Base-by-base conservation (phyloP, 2,329 filamentous ascomycete species). In the Pseudomassariella vexata region DNA sequence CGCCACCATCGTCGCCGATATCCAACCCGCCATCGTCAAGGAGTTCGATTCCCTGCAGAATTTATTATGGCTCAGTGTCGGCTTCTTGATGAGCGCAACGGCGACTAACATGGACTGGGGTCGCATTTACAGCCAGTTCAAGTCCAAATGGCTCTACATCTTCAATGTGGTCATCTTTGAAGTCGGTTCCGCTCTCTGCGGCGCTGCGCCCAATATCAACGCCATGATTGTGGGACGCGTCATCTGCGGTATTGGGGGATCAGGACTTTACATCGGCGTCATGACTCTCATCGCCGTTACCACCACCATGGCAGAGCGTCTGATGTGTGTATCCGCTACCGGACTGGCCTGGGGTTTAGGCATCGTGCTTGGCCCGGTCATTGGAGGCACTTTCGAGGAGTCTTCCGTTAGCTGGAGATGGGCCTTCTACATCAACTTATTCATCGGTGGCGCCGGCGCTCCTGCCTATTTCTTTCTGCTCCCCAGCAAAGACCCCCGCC, bases 361-460 rank as follows among this genome's bases (percentile, higher is more conserved):
- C 9, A 58, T 52, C 8, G 54, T 68, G 5, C 45, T 70, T 3
- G 67, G 67, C 0, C 66, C 65, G 1, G 52, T 70, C 8, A 49
- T 68, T 14, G 63, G 65, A 9, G 65, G 65, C 14, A 60, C 57
- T 0, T 66, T 69, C 21, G 51, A 50, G 5, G 59, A 62, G 21
- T 55, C 45, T 8, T 35, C 48, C 2, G 62, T 56, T 1, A 57
- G 52, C 0, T 69, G 65, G 65, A 36, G 65, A 28, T 65, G 57
- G 56, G 51, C 50, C 3, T 67, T 66, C 36, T 78, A 78, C 44
- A 68, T 76, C 53, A 76, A 76, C 39, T 55, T 76, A 1, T 52
- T 68, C 27, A 59, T 66, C 1, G 70, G 54, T 5, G 63, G 39
- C 21, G 47, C 60, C 22, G 39, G 39, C 9, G 37, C 38, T 1